A percentile compares a stretch with the other conserved stretches of the same genome.
phyloP scores from a whole-genome alignment of 2,329 filamentous ascomycete species.

The Didymella pinodella region DNA sequence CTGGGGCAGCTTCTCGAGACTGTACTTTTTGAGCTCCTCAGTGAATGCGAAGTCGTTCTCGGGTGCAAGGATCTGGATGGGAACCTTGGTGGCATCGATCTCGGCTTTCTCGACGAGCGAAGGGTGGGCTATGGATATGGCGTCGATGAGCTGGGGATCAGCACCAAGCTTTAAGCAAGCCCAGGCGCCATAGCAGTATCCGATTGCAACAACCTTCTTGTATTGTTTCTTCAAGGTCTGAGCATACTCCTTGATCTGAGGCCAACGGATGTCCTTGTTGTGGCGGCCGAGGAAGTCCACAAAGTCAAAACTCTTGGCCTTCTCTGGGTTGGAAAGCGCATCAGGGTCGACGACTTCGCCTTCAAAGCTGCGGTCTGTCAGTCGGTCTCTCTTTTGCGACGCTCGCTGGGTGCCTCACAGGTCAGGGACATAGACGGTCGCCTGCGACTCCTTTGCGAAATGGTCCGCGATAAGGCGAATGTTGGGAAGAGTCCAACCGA shows the following conservation, averaged over 20 bases:
- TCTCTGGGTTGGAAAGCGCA: conserved; percentile 38
- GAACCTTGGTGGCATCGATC: conserved; percentile 43
- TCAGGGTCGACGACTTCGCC: conserved; percentile 42
- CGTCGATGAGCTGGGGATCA: conserved; percentile 43
- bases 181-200: conserved; percentile 60
- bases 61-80: conserved; percentile 41
- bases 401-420: conserved; percentile 38
- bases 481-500: conserved; percentile 59
- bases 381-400: not conserved
- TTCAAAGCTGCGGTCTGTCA: conserved; percentile 34
- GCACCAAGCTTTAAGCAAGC: conserved; percentile 44
- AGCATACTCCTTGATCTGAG: conserved; percentile 50
- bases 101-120: conserved; percentile 42
- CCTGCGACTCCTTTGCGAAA: conserved; percentile 56
- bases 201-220: conserved; percentile 56
- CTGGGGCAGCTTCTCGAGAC: conserved; percentile 39
- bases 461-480: conserved; percentile 57
- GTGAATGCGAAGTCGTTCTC: conserved; percentile 41
- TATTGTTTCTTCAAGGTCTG: conserved; percentile 47
- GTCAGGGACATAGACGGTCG: conserved; percentile 57
- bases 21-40: conserved; percentile 42
- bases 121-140: conserved; percentile 42
- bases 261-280: conserved; percentile 50
- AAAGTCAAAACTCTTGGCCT: conserved; percentile 51
- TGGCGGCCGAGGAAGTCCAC: conserved; percentile 51